phyloP scores from a whole-genome alignment of 164 flowering plant genomes.

The grape (Vitis vinifera) region DNA sequence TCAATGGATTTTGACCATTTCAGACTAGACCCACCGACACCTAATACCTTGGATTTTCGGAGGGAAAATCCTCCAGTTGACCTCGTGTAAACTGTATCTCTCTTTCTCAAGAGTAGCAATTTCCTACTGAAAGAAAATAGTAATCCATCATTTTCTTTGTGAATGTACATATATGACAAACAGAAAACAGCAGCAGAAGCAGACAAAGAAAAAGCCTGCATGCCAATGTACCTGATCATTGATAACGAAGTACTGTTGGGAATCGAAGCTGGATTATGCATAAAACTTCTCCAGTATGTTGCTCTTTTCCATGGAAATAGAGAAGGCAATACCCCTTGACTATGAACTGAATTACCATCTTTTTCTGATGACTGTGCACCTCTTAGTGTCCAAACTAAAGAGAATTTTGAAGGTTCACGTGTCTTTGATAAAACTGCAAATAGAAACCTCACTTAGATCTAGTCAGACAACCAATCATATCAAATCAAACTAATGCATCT shows the following conservation, averaged over 20 bases:
- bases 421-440: conserved; percentile 42
- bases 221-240: conserved; percentile 43
- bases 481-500: neutral
- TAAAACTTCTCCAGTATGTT: conserved; percentile 43
- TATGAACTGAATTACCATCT: conserved; percentile 24
- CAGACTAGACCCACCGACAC: conserved; percentile 77
- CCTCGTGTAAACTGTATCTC: conserved; percentile 77
- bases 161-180: conserved; percentile 10
- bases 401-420: conserved; percentile 38
- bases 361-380: conserved; percentile 35
- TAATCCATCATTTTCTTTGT: neutral
- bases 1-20: conserved; percentile 98
- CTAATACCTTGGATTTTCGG: conserved; percentile 73
- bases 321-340: conserved; percentile 40
- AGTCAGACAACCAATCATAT: neutral
- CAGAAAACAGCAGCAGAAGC: conserved; percentile 6
- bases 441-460: conserved; percentile 1
- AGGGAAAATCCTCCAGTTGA: conserved; percentile 82
- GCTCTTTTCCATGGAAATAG: conserved; percentile 81
- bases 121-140: conserved; percentile 44
- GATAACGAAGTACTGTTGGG: conserved; percentile 40
- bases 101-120: conserved; percentile 56
- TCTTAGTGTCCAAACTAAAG: conserved; percentile 68
- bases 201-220: conserved; percentile 1
- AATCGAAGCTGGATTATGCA: conserved; percentile 21